Evolutionary conservation across 139 green algal species (phyloP).

Genomic region (Tetradesmus obliquus): DNA sequence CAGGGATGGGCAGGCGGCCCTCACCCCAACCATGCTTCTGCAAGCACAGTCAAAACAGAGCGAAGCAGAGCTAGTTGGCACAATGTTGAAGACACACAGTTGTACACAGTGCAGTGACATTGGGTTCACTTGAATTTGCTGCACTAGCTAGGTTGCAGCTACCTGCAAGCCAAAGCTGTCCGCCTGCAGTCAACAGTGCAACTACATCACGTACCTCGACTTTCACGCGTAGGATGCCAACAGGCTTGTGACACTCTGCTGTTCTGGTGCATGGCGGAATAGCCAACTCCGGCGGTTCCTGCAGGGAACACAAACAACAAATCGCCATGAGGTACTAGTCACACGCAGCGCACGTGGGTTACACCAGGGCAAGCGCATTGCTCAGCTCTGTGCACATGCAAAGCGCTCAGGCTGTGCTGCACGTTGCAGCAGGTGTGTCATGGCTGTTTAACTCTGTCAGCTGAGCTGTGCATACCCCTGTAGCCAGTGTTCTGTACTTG

Average conservation of each 20-base stretch:
- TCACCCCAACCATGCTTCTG: conserved; percentile 33
- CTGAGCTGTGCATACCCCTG: too few species aligned
- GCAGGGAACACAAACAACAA: too few species aligned
- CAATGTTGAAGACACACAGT: too few species aligned
- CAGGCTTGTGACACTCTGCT: conserved; percentile 31
- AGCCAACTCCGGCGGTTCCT: conserved; percentile 5
- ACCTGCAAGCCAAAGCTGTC: background rate
- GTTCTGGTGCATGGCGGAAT: conserved; percentile 4
- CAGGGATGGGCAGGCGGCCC: conserved; percentile 19
- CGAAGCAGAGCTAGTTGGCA: background rate
- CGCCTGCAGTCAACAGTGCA: background rate
- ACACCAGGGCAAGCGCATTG: too few species aligned
- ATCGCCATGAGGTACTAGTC: too few species aligned
- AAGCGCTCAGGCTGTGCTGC: background rate
- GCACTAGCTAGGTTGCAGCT: background rate
- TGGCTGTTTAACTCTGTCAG: too few species aligned
- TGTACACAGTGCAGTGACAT: too few species aligned
- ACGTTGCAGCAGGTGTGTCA: background rate
- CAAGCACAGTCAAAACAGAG: background rate
- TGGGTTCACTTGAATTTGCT: too few species aligned
- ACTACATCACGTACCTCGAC: background rate
- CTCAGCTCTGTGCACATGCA: too few species aligned
- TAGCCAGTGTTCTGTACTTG: background rate
- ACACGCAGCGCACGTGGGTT: too few species aligned
- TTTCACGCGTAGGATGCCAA: background rate